A percentile compares a stretch with the other conserved stretches of the same genome.
Conservation (phyloP, 2,329 filamentous ascomycete genomes). For the Colletotrichum sidae region DNA sequence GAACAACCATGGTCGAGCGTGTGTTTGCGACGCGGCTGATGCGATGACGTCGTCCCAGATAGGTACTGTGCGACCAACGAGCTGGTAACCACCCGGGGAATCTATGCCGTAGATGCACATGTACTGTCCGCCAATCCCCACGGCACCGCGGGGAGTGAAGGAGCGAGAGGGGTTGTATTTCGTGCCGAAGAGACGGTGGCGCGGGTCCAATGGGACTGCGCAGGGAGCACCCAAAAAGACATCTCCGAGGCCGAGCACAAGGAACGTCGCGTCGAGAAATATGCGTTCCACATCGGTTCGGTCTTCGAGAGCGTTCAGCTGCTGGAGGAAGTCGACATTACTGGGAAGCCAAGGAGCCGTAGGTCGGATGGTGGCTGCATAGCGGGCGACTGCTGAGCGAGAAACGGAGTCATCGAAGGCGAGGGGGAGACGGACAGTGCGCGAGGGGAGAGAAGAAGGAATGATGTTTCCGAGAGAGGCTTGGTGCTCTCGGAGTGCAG, state of each 20-base stretch:
- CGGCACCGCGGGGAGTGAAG: conserved; percentile 49
- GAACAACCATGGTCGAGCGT: conserved; percentile 44
- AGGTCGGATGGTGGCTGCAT: conserved; percentile 70
- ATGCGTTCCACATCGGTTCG: conserved; percentile 41
- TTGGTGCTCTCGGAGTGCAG: conserved; percentile 40
- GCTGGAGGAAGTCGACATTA: conserved; percentile 65
- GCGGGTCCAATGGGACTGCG: conserved; percentile 49
- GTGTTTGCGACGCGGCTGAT: not conserved
- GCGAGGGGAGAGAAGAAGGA: conserved; percentile 42
- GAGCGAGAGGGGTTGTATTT: conserved; percentile 53
- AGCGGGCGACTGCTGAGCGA: conserved; percentile 66
- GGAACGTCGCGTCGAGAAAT: conserved; percentile 47
- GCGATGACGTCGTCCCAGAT: conserved; percentile 46
- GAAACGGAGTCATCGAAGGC: conserved; percentile 53
- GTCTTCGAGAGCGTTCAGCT: conserved; percentile 46
- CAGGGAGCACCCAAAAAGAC: conserved; percentile 54
- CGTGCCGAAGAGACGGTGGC: conserved; percentile 49
- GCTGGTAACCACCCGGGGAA: conserved; percentile 52
- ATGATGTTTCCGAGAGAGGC: conserved; percentile 40
- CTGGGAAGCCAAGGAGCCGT: conserved; percentile 72
- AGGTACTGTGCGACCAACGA: conserved; percentile 49
- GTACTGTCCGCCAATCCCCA: conserved; percentile 51
- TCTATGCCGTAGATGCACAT: conserved; percentile 54
- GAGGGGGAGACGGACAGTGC: conserved; percentile 50
- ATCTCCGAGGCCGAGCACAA: conserved; percentile 52